phyloP scores from a whole-genome alignment of 2,329 filamentous ascomycete genomes.

The Trichoderma sp. region DNA sequence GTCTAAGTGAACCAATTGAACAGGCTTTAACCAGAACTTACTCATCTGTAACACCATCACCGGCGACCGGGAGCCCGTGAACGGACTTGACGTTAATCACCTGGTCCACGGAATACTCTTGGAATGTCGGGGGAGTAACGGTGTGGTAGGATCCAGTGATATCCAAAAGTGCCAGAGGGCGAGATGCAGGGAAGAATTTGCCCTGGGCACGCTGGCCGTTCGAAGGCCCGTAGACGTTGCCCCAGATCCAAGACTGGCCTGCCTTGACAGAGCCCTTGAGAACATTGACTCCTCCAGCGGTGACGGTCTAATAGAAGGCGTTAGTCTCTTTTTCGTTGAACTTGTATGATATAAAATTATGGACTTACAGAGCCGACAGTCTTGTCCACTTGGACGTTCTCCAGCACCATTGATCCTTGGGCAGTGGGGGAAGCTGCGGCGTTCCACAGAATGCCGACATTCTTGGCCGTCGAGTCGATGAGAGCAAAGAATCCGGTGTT shows the following conservation, averaged over 20 bases:
- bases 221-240: constrained; percentile 20
- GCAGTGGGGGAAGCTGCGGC: constrained; percentile 26
- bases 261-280: constrained; percentile 21
- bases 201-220: constrained; percentile 20
- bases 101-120: constrained; percentile 38
- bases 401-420: constrained; percentile 31
- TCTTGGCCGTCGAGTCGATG: constrained; percentile 31
- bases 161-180: constrained; percentile 19
- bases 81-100: constrained; percentile 48
- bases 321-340: background rate
- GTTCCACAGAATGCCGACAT: constrained; percentile 28
- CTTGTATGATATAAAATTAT: background rate
- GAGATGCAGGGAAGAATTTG: constrained; percentile 20
- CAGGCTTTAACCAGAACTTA: constrained; percentile 21
- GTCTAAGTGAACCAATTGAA: background rate
- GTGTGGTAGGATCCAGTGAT: constrained; percentile 17
- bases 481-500: constrained; percentile 29
- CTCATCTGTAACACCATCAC: constrained; percentile 40
- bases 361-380: constrained; percentile 26
- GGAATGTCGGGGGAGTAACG: constrained; percentile 31
- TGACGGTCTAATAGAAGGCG: constrained; percentile 19
- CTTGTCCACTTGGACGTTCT: constrained; percentile 29
- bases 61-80: constrained; percentile 36
- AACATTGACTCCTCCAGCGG: constrained; percentile 34
- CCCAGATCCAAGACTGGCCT: constrained; percentile 22